Base-by-base conservation (phyloP, 2,329 filamentous ascomycete genomes). In the Westerdykella aurantiaca region DNA sequence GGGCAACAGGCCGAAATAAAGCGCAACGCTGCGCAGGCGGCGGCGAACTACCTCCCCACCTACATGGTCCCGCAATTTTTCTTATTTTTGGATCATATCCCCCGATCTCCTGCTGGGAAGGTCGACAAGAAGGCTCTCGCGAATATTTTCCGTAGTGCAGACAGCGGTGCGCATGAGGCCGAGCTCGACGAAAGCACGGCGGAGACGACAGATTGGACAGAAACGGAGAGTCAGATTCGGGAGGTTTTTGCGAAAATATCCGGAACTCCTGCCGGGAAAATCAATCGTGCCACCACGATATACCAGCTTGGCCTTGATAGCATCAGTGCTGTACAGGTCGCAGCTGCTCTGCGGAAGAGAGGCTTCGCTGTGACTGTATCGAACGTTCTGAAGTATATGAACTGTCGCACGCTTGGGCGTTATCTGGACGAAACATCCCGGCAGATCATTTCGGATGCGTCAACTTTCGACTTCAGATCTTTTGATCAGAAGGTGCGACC, bases 221-320 rank as follows among this genome's bases (percentile, higher is more conserved):
- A 69, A 1, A 54, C 70, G 0, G 82, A 88, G 55, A 50, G 51
- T 0, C 55, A 60, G 3, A 72, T 89, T 31, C 76, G 82, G 4
- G 57, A 72, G 0, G 70, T 81, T 0, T 64, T 90, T 14, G 74
- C 79, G 0, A 68, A 68, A 6, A 72, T 93, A 18, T 81, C 85
- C 0, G 69, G 72, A 1, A 66, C 77, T 4, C 61, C 77, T 0
- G 44, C 61, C 2, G 56, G 72, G 0, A 69, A 68, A 0, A 82
- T 95, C 38, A 56, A 61, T 3, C 74, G 73, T 11, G 61, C 76
- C 9, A 88, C 81, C 0, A 88, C 86, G 0, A 88, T 97, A 39
- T 95, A 91, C 56, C 82, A 85, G 45, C 78, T 95, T n/a, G 91
- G 91, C 0, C 71, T 96, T 3, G 90, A 96, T 66, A 96, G 90